Evolutionary conservation across 441 rosid genomes (phyloP), one percentile per base, ranked within the genome.

Genomic region (Metrosideros polymorpha): DNA sequence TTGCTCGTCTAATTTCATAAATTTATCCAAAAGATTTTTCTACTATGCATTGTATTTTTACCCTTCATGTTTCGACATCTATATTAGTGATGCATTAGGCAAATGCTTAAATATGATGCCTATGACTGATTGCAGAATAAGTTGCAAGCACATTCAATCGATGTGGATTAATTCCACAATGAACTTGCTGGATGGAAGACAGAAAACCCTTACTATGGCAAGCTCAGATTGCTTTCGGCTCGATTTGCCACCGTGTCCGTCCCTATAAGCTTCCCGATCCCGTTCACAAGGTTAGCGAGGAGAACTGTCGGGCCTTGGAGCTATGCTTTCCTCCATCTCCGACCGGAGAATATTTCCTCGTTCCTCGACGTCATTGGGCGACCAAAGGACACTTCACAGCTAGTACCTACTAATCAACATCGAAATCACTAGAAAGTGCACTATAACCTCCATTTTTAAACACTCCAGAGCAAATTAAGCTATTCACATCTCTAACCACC

Each of bases 181-280:
- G 79, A 71, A 10, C 15, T 71, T 10, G 47, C 79, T 0, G 79
- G 8, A 66, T 66, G 79, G 47, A 9, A 66, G 79, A 35, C 2
- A 8, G 77, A 35, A 19, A 30, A 9, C 35, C 45, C 14, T 35
- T 66, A 19, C 77, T 39, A 9, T 10, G 45, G 47, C 15, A 35
- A 27, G 35, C 24, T 35, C 15, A 1, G n/a, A 35, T 3, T n/a
- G 22, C 7, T 35, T 42, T 22, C 27, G 0, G 79, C 47, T 71
- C 15, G 1, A 71, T 42, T 39, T 1, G n/a, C 47, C 15, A 1
- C 22, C n/a, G 0, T 3, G 0, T 5, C 47, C 10, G 79, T 10
- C 47, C 79, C n/a, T 35, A 5, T 3, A 35, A 66, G 25, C 43
- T 32, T 66, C 77, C 76, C 47, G 0, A 71, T 71, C 79, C 24